phyloP scores from a whole-genome alignment of 441 rosid genomes.

The Populus hybrid region DNA sequence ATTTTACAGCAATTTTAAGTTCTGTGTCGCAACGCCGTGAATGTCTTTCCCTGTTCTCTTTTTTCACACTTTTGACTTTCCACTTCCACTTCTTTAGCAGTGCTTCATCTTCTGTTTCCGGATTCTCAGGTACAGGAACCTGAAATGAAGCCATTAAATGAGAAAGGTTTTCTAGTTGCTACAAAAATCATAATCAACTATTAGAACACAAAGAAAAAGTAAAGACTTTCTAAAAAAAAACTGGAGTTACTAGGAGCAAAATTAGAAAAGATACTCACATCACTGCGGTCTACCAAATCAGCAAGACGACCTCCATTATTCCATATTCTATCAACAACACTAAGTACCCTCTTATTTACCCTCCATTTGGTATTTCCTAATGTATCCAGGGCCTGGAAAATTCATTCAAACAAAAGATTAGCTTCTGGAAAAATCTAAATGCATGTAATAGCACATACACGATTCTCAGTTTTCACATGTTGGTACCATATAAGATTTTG shows the following conservation, averaged over 20 bases:
- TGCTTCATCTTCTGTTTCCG: conserved; percentile 76
- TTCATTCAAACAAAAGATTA: conserved; percentile 15
- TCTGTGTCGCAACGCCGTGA: conserved; percentile 90
- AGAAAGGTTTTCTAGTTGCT: not conserved
- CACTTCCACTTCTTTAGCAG: conserved; percentile 80
- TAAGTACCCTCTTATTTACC: conserved; percentile 78
- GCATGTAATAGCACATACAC: not conserved
- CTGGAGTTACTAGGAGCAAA: not conserved
- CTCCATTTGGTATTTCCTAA: conserved; percentile 97
- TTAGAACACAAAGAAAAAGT: conserved; percentile 12
- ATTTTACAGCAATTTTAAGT: conserved; percentile 91
- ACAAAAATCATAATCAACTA: conserved; percentile 9
- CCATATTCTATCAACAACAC: conserved; percentile 85
- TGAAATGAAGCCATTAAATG: conserved; percentile 28
- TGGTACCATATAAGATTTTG: not conserved
- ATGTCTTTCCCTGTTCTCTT: conserved; percentile 90
- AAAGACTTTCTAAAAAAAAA: not conserved
- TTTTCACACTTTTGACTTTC: conserved; percentile 53
- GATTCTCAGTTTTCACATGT: not conserved
- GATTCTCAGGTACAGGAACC: conserved; percentile 89
- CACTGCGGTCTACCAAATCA: conserved; percentile 81
- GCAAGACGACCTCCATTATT: conserved; percentile 78
- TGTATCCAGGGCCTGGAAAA: conserved; percentile 83
- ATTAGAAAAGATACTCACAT: conserved; percentile 52
- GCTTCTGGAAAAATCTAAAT: conserved; percentile 6